Base-by-base conservation (phyloP, 306 rosid genomes). In the Canavalia gladiata region DNA sequence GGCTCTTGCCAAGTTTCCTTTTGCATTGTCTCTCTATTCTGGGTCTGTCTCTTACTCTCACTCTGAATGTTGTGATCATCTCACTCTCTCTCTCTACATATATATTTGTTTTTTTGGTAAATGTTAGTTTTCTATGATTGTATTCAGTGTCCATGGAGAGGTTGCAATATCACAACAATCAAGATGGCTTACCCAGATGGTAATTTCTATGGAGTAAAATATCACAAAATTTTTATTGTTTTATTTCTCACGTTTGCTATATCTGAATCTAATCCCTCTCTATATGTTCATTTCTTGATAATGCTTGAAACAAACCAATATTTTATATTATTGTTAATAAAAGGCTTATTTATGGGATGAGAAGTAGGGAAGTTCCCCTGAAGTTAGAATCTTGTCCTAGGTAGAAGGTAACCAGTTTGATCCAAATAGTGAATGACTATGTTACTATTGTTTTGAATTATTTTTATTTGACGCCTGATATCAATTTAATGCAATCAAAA, bases 111-210 rank as follows among this genome's bases (percentile, higher is more conserved):
- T 52, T 2, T 7, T 4, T 69, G 5, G 52, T 33, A 59, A 3
- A 10, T 59, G 75, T 52, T 0, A 8, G 52, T 39, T 57, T 43
- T 64, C 1, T 74, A 64, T 43, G 1, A 56, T 64, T 62, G 13
- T 66, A 56, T 7, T 5, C 82, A 89, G 98, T 86, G 82, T 86
- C 50, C 97, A 91, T 84, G 91, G 92, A 29, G 98, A 94, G 49
- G 94, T 87, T 82, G 91, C 92, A 75, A 82, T 94, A 62, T 92
- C 97, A 68, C 81, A 87, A 60, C 90, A 91, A 82, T 88, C 98
- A 80, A 92, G 66, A 28, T 94, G 97, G 98, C 49, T 87, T 76
- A 74, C 49, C 52, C 72, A 79, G 56, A 86, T 81, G 81, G 89
- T 68, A 75, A 66, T 35, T 59, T 74, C 78, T 60, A 65, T 50